Evolutionary conservation across 805 yeast genomes (phyloP).

Genomic region (Wickerhamomyces chaumierensis): DNA sequence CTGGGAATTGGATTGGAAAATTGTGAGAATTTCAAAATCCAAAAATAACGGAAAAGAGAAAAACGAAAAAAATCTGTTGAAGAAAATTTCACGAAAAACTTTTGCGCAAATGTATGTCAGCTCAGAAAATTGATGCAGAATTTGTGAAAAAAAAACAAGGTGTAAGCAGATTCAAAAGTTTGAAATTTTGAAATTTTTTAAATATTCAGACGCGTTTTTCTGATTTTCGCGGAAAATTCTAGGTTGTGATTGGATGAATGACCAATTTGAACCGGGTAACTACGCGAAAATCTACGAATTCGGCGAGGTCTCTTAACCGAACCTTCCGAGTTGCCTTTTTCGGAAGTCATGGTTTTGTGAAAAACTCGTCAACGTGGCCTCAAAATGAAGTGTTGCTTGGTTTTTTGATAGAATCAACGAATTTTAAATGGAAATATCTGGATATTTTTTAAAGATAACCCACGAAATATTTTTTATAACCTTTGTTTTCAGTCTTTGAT

Average conservation of each 20-base stretch:
- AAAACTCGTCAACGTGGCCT: not conserved
- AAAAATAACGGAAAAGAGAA: not conserved
- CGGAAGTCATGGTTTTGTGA: not conserved
- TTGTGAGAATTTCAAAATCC: too few relatives aligned
- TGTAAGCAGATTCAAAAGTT: not conserved
- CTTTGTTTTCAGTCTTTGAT: too few relatives aligned
- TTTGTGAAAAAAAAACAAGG: not conserved
- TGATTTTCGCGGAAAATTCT: not conserved
- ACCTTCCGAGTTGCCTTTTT: not conserved
- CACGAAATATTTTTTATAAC: too few relatives aligned
- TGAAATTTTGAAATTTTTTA: not conserved
- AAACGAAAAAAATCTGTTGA: not conserved
- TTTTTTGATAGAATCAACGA: too few relatives aligned
- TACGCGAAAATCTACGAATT: not conserved
- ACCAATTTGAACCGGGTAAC: not conserved
- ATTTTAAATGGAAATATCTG: too few relatives aligned
- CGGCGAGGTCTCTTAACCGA: not conserved
- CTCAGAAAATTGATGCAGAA: not conserved
- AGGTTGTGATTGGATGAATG: not conserved
- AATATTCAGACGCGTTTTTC: not conserved
- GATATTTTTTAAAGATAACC: too few relatives aligned
- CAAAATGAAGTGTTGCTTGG: too few relatives aligned
- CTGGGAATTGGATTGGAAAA: too few relatives aligned
- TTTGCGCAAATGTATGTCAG: not conserved
- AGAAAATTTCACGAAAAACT: not conserved